Evolutionary conservation across 257 asterid genomes (phyloP), one percentile per base, ranked within the genome.

Genomic region (Solanum megistacrolobum): DNA sequence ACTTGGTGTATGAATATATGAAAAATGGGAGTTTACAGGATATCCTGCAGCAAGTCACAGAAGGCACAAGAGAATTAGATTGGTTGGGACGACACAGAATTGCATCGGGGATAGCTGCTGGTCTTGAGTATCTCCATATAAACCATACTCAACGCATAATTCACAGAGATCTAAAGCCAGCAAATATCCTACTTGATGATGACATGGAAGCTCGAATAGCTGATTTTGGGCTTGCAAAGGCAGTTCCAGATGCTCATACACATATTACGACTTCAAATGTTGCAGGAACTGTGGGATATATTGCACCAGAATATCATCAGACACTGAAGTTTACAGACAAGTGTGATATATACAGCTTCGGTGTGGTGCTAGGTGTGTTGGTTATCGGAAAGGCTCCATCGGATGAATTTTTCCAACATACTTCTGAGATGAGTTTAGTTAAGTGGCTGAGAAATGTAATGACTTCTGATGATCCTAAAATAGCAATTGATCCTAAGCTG

Each of bases 161-260:
- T 68, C 98, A 96, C 76, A 27, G 99, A 3, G 98, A 96, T 88
- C 89, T 96, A 48, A 96, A 96, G 91, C 99, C 99, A 2, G 98
- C 94, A 5, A 96, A 96, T 66, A 88, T 96, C 31, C 93, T 96
- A 2, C 85, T 96, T 69, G 99, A 96, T 66, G 99, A 95, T 48
- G 97, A 95, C 31, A 95, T 96, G 99, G 98, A 94, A 88, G 98
- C 99, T 52, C 60, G 65, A 55, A 18, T 55, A 18, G 65, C 65
- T 55, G n/a, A 55, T 55, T 55, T 55, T 55, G 65, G 65, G 4
- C n/a, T 55, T 55, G 65, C 65, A 55, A 55, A 55, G 65, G 65
- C n/a, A 55, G 65, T 55, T 55, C n/a, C 65, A 55, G 65, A 55
- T 16, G 65, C 65, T 18, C 65, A 52, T 52, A 52, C 60, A 55